Conservation (phyloP, 148 eudicot genomes). For the Dianthus caryophyllus region DNA sequence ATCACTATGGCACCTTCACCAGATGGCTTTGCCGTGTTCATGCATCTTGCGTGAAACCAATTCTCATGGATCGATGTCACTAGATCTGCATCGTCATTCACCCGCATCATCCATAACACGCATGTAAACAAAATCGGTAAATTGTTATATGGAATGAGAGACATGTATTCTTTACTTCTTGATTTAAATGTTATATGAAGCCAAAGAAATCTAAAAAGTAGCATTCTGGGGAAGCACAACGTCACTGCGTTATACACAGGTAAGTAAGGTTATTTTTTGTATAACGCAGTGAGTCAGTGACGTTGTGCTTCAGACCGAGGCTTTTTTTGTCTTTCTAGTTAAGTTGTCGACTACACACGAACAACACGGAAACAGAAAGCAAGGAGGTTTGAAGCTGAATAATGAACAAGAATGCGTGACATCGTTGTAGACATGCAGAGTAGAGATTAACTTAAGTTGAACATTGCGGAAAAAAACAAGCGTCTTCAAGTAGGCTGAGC, state of each 20-base stretch:
- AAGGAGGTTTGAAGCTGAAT: not conserved
- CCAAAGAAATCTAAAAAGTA: too few relatives aligned
- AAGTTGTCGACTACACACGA: not conserved
- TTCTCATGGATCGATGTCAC: conserved; percentile 86
- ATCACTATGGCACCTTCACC: conserved; percentile 88
- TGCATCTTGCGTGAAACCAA: conserved; percentile 84
- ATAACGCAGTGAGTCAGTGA: too few relatives aligned
- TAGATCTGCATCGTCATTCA: conserved; percentile 48
- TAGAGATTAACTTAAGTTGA: not conserved
- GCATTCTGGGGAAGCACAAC: too few relatives aligned
- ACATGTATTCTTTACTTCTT: too few relatives aligned
- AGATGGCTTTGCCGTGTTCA: conserved; percentile 62
- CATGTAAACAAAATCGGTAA: not conserved
- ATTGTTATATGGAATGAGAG: not conserved
- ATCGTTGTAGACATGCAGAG: not conserved
- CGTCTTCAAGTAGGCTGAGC: not conserved
- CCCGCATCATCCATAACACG: not conserved
- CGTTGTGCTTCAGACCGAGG: too few relatives aligned
- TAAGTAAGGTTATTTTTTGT: too few relatives aligned
- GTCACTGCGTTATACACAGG: too few relatives aligned
- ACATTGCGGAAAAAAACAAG: not conserved
- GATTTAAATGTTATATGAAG: too few relatives aligned
- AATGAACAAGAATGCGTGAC: not conserved
- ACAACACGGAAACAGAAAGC: not conserved
- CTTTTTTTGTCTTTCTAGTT: not conserved